A percentile compares a stretch with the other conserved stretches of the same genome.
Evolutionary conservation across 2,329 filamentous ascomycete species (phyloP).

Genomic region (Monosporascus sp.): DNA sequence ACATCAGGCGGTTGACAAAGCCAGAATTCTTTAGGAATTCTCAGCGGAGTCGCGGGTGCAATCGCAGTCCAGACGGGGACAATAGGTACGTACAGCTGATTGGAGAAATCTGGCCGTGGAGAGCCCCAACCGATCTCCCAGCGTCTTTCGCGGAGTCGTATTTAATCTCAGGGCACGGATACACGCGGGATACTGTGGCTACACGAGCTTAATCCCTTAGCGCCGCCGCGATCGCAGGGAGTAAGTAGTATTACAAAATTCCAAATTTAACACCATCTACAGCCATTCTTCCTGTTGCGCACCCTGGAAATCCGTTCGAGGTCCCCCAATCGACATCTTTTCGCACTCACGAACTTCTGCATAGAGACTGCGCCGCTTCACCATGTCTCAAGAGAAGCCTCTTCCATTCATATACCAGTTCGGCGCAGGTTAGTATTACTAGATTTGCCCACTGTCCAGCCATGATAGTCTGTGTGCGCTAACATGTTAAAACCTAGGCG

Average conservation of each 20-base stretch:
- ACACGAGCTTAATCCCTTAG: neutral
- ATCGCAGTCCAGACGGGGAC: neutral
- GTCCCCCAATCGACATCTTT: no score
- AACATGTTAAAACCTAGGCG: slow-evolving; percentile 48
- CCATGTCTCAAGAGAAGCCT: slow-evolving; percentile 61
- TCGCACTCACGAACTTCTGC: no score
- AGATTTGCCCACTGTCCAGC: slow-evolving; percentile 16
- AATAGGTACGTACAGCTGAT: neutral
- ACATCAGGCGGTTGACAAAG: no score
- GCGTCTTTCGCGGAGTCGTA: neutral
- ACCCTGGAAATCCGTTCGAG: no score
- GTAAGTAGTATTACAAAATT: neutral
- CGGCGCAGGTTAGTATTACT: slow-evolving; percentile 64
- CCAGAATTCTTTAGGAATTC: no score
- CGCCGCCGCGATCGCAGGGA: neutral
- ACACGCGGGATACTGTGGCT: neutral
- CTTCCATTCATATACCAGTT: slow-evolving; percentile 94
- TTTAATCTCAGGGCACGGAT: neutral
- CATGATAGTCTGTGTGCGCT: slow-evolving; percentile 12
- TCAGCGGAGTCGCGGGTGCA: no score
- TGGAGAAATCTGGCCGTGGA: neutral
- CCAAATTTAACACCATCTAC: neutral
- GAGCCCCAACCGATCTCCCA: neutral
- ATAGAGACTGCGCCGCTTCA: neutral
- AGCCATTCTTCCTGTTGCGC: no score